Evolutionary conservation across 352 stramenopile genomes (phyloP).

Genomic region (Achlya hypogyna): DNA sequence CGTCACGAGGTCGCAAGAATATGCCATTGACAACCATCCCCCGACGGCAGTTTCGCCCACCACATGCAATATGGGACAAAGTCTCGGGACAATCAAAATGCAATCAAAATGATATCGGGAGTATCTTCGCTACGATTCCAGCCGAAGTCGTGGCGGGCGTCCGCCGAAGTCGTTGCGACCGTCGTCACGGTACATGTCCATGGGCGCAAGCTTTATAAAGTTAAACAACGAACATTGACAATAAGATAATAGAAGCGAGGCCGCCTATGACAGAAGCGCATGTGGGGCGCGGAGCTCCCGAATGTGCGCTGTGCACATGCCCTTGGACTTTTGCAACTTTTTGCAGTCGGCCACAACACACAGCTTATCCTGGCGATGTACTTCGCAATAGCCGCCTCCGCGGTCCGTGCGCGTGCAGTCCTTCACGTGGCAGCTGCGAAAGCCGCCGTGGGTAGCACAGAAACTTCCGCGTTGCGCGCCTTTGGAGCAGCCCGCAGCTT

Average conservation of each 20-base stretch:
- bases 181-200: no score
- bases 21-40: no score
- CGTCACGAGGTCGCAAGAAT: no score
- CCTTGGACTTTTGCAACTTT: slow-evolving; percentile 20
- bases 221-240: no score
- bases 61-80: no score
- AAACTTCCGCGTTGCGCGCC: slow-evolving; percentile 38
- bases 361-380: slow-evolving; percentile 17
- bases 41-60: no score
- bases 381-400: slow-evolving; percentile 36
- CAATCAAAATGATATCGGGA: no score
- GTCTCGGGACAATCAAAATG: no score
- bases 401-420: slow-evolving; percentile 40
- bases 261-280: no score
- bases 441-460: slow-evolving; percentile 41
- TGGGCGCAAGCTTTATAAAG: no score
- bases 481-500: slow-evolving; percentile 84
- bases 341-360: slow-evolving; percentile 18
- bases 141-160: background rate
- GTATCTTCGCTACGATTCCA: background rate
- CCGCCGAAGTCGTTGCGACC: background rate
- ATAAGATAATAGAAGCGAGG: no score
- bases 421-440: slow-evolving; percentile 27
- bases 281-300: background rate
- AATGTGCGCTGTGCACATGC: slow-evolving; percentile 21